phyloP scores from a whole-genome alignment of 1,139 yeast genomes.

The Waltiozyma solani region DNA sequence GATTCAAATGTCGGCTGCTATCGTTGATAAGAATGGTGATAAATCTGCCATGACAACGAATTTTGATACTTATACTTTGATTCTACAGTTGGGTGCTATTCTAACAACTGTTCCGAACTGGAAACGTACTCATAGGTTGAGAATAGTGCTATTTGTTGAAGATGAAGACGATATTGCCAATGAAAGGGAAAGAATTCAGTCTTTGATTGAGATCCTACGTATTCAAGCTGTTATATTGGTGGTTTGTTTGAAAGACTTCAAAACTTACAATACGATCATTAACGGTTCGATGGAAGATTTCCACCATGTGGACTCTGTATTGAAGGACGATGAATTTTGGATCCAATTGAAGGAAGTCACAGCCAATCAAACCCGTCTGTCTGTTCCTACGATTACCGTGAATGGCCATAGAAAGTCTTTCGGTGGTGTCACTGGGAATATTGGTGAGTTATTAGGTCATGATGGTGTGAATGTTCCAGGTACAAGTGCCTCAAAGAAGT shows the following conservation, averaged over 20 bases:
- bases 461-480: neutral
- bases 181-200: conserved; percentile 50
- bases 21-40: conserved; percentile 51
- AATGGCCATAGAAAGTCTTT: neutral
- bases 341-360: conserved; percentile 49
- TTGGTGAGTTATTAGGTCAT: neutral
- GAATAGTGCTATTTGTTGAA: conserved; percentile 90
- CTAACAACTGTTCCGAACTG: conserved; percentile 88
- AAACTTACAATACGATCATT: conserved; percentile 65
- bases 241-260: conserved; percentile 54
- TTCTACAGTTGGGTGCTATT: conserved; percentile 87
- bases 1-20: conserved; percentile 87
- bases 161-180: conserved; percentile 55
- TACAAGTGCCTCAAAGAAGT: conserved; percentile 17
- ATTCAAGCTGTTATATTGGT: conserved; percentile 74
- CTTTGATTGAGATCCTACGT: conserved; percentile 63
- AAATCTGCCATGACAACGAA: conserved; percentile 56
- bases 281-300: conserved; percentile 40
- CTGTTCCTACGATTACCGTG: neutral
- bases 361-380: conserved; percentile 18
- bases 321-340: conserved; percentile 53
- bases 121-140: conserved; percentile 61
- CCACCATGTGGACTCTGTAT: conserved; percentile 23
- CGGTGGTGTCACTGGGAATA: neutral
- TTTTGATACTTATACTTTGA: conserved; percentile 89